Conservation (phyloP, 768 basidiomycete genomes). For the Termitomyces sp. region DNA sequence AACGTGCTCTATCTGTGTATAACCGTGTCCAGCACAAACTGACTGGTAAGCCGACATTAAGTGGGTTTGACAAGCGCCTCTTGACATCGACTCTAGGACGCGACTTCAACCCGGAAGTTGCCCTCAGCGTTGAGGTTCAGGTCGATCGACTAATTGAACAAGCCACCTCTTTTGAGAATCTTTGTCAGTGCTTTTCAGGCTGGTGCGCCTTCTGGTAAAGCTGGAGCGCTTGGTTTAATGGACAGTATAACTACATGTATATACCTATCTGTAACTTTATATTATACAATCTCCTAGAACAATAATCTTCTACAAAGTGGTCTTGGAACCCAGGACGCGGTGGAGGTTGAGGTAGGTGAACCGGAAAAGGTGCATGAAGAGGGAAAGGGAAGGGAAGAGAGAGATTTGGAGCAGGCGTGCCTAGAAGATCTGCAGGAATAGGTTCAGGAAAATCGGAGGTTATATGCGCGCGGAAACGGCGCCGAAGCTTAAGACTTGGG, state of each 20-base stretch:
- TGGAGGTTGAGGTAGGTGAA: too few species aligned
- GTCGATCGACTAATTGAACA: constrained; percentile 92
- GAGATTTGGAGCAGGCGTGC: too few species aligned
- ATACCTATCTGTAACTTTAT: constrained; percentile 10
- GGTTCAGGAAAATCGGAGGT: too few species aligned
- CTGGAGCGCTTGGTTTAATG: neutral
- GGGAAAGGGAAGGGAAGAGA: too few species aligned
- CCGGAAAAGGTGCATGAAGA: too few species aligned
- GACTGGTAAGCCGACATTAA: constrained; percentile 50
- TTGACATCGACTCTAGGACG: constrained; percentile 44
- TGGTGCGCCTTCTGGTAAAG: constrained; percentile 84
- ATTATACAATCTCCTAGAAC: constrained; percentile 1
- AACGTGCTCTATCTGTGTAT: constrained; percentile 85
- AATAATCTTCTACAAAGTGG: neutral
- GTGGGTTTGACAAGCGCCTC: neutral
- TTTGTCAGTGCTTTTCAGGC: constrained; percentile 95
- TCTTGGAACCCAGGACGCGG: neutral
- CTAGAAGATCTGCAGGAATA: too few species aligned
- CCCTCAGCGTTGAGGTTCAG: constrained; percentile 71
- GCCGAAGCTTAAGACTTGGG: too few species aligned
- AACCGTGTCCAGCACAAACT: constrained; percentile 94
- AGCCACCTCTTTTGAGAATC: constrained; percentile 89
- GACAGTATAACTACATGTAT: constrained; percentile 7
- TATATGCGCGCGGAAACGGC: too few species aligned
- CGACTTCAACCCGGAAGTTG: constrained; percentile 85